Evolutionary conservation across 2,329 filamentous ascomycete genomes (phyloP).

Genomic region (Macrophomina tecta): DNA sequence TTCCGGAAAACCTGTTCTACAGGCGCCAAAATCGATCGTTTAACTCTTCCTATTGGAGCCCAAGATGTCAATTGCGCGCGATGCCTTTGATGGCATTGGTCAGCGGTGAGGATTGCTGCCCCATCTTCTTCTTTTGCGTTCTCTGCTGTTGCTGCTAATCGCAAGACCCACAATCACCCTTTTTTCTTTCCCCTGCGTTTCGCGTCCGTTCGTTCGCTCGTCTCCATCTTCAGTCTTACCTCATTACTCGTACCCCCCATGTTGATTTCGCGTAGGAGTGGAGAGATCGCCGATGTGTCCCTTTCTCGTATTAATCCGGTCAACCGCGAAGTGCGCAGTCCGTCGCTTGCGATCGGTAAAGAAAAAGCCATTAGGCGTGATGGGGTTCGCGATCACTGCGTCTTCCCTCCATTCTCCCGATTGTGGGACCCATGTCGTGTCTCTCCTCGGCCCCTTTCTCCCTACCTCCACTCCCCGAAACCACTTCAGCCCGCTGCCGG

Average conservation of each 20-base stretch:
- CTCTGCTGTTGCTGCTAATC: slow-evolving; percentile 5
- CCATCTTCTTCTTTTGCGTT: not conserved
- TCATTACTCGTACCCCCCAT: slow-evolving; percentile 14
- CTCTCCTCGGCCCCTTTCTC: not conserved
- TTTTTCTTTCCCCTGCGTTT: not conserved
- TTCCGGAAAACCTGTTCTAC: slow-evolving; percentile 26
- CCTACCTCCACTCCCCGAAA: not conserved
- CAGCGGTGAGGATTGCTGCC: not conserved
- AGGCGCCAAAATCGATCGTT: slow-evolving; percentile 23
- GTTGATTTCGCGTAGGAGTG: not conserved
- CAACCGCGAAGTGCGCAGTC: not conserved
- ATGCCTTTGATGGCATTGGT: not conserved
- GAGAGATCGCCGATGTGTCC: slow-evolving; percentile 14
- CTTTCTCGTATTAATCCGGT: slow-evolving; percentile 6
- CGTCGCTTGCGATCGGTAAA: slow-evolving; percentile 15
- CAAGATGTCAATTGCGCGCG: not conserved
- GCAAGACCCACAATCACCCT: not conserved
- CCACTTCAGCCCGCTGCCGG: not conserved
- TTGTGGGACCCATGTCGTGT: slow-evolving; percentile 3
- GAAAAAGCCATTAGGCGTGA: not conserved
- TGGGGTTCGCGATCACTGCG: not conserved
- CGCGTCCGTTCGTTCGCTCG: not conserved
- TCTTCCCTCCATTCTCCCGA: not conserved
- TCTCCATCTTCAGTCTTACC: slow-evolving; percentile 7
- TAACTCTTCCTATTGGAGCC: slow-evolving; percentile 8